Base-by-base conservation (phyloP, 345 rosid genomes). In the Hypericum perforatum region DNA sequence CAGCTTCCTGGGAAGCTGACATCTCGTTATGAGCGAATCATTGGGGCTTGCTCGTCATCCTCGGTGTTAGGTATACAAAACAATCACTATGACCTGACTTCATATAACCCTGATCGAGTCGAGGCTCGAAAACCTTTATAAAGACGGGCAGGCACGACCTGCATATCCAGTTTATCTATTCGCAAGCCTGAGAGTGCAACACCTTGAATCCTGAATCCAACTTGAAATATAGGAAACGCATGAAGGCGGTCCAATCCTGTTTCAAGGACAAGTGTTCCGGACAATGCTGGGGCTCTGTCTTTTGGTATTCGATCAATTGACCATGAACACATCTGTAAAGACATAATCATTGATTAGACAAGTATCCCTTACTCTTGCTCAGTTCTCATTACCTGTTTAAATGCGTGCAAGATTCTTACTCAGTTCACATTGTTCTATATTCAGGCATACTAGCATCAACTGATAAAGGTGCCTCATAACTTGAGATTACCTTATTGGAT, bases 111-210 rank as follows among this genome's bases (percentile, higher is more conserved):
- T 13, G 89, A 83, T 41, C 76, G 73, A 16, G 96, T 92, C 50
- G 78, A 77, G 56, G 95, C 94, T 66, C 90, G 85, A 61, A 88
- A 88, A 60, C 97, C 97, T 79, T 83, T 92, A 67, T 81, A 85
- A 12, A 82, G 74, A 45, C 94, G 94, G 63, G 58, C 74, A 44
- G 98, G 85, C 32, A 70, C 50, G 43, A 74, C 74, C 75, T 75
- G 67, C 6, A 85, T 66, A 58, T 88, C 97, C 53, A 88, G 74
- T 65, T 83, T 92, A 60, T 92, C 82, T 10, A 83, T 78, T 62
- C 80, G 82, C 64, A 88, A 50, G 45, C 97, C 94, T 29, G 97
- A 92, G 46, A 92, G 90, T 40, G 97, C 95, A 43, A 80, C 64
- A 13, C 97, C 96, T 86, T 85, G 91, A 32, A 92, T 80, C 78